phyloP scores from a whole-genome alignment of 2,329 filamentous ascomycete species.

The Alternaria sp. region DNA sequence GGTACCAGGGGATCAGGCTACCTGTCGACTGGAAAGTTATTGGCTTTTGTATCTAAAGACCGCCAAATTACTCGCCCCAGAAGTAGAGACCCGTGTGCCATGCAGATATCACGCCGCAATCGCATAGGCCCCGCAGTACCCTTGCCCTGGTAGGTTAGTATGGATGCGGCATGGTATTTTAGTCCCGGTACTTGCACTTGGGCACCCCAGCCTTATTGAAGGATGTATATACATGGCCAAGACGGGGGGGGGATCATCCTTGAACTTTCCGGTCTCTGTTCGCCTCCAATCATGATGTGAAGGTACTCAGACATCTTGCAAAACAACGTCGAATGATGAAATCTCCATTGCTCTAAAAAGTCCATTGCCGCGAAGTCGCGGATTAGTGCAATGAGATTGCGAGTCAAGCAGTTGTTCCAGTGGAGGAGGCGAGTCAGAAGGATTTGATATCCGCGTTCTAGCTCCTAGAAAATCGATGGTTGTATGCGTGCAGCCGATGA shows the following conservation, averaged over 20 bases:
- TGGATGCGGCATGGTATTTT: conserved; percentile 16
- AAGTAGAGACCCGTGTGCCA: conserved; percentile 10
- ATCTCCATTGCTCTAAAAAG: background rate
- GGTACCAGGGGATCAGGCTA: conserved; percentile 3
- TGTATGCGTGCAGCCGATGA: background rate
- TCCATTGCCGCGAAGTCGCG: background rate
- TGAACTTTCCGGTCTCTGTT: conserved; percentile 1
- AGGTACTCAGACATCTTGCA: background rate
- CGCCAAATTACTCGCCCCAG: background rate
- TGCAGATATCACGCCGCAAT: conserved; percentile 16
- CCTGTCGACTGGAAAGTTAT: conserved; percentile 1
- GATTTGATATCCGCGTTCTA: conserved; percentile 14
- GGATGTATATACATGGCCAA: conserved; percentile 16
- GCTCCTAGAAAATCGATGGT: conserved; percentile 5
- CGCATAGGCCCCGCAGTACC: conserved; percentile 9
- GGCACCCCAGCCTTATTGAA: conserved; percentile 15
- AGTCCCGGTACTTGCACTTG: conserved; percentile 17
- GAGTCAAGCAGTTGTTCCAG: conserved; percentile 12
- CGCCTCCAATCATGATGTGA: background rate
- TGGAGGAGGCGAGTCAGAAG: conserved; percentile 9
- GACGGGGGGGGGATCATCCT: conserved; percentile 6
- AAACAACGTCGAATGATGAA: background rate
- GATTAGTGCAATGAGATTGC: background rate
- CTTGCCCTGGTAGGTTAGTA: conserved; percentile 17
- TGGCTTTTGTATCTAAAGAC: conserved; percentile 11